Conservation (phyloP, 768 basidiomycete genomes). For the Boletus rufocinnamomeus region DNA sequence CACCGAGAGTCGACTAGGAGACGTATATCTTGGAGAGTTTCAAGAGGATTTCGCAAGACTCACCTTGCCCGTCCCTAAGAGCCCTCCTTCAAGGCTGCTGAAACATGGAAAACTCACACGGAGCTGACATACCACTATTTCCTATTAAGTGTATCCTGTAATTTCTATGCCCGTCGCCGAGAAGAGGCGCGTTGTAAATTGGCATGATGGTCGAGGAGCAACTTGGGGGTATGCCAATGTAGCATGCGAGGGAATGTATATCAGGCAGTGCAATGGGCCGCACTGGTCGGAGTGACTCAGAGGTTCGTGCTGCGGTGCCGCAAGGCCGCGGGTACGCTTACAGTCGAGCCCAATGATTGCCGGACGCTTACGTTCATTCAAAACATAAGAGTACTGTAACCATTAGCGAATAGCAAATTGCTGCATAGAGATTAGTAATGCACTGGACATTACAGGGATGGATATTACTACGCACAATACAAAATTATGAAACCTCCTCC, state of each 20-base stretch:
- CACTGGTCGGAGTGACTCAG: conserved; percentile 6
- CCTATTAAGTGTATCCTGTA: conserved; percentile 53
- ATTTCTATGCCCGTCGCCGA: conserved; percentile 47
- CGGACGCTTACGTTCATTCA: background rate
- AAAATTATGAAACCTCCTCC: conserved; percentile 64
- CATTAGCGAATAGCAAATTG: background rate
- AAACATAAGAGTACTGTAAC: background rate
- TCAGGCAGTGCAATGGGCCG: background rate
- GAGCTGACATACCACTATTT: conserved; percentile 48
- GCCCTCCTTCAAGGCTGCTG: background rate
- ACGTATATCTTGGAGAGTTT: background rate
- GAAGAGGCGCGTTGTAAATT: conserved; percentile 24
- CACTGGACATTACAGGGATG: background rate
- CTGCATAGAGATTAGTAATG: background rate
- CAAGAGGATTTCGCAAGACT: conserved; percentile 3
- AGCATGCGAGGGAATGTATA: background rate
- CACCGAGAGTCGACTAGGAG: conserved; percentile 49
- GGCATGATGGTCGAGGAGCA: conserved; percentile 16
- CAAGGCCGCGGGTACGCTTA: background rate
- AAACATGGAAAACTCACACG: background rate
- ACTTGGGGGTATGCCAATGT: background rate
- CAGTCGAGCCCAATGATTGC: background rate
- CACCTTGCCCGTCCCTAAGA: conserved; percentile 44
- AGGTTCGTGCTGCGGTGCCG: conserved; percentile 2
- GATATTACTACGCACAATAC: background rate